Conservation (phyloP, 768 basidiomycete species). For the Coprinopsis cinerea region DNA sequence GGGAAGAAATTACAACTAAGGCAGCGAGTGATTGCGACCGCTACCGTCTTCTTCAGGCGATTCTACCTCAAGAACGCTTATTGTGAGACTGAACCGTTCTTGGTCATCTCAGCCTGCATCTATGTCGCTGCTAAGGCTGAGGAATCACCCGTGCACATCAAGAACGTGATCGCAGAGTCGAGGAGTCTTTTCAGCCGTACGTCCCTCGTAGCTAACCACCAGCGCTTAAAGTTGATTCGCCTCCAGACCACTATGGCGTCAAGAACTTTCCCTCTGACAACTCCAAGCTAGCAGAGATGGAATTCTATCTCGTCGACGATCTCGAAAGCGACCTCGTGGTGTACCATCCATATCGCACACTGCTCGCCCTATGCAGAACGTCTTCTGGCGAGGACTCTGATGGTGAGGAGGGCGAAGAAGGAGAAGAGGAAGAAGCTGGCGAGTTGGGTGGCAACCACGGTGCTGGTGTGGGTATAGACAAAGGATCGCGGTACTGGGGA, state of each 20-base stretch:
- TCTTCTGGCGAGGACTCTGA: slow-evolving; percentile 30
- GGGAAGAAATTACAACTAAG: slow-evolving; percentile 78
- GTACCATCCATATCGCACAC: slow-evolving; percentile 92
- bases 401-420: slow-evolving; percentile 49
- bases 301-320: slow-evolving; percentile 96
- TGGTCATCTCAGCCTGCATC: slow-evolving; percentile 88
- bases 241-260: slow-evolving; percentile 22
- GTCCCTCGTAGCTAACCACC: slow-evolving; percentile 19
- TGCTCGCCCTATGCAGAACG: slow-evolving; percentile 70
- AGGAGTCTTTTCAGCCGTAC: slow-evolving; percentile 67
- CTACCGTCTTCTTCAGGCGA: slow-evolving; percentile 91
- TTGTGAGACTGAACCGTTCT: slow-evolving; percentile 92
- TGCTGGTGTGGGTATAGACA: slow-evolving; percentile 37
- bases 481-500: slow-evolving; percentile 72
- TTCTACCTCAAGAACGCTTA: slow-evolving; percentile 96
- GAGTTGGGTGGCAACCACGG: slow-evolving; percentile 22
- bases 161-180: slow-evolving; percentile 83
- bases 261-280: slow-evolving; percentile 85
- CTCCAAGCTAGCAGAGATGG: slow-evolving; percentile 95
- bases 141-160: slow-evolving; percentile 92
- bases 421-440: slow-evolving; percentile 26
- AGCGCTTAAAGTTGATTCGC: no score
- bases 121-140: slow-evolving; percentile 98
- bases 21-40: slow-evolving; percentile 90
- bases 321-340: slow-evolving; percentile 91